Base-by-base conservation (phyloP, 148 eudicot genomes). In the Rhododendron ferrugineum region DNA sequence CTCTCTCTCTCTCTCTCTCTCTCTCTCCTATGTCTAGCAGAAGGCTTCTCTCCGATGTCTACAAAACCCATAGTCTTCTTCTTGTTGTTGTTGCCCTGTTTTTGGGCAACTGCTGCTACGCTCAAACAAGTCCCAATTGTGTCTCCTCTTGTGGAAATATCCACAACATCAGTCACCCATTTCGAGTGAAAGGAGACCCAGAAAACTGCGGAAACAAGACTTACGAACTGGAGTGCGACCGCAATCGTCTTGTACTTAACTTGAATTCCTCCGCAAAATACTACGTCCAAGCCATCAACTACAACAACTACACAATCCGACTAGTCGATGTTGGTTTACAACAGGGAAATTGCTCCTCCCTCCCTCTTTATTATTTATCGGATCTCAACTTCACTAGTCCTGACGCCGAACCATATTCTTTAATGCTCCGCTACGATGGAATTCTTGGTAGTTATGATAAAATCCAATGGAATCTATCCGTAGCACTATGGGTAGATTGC, bases 301-400 rank as follows among this genome's bases (percentile, higher is more conserved):
- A 84, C 82, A 18, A 58, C 1, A 54, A 72, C 11, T 64, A 5
- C 23, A 30, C 86, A 22, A 76, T 88, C 2, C 40, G 85, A 36
- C 3, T 88, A 20, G 50, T 84, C n/a, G 88, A 88, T 86, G 77
- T 86, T 26, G 82, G 42, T 40, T 10, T 86, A 34, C 34, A 40
- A 50, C 76, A 11, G 2, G 58, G 28, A 8, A 73, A 85, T 40
- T 81, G 72, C 50, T 85, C 83, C 49, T 85, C 83, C 28, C 81
- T 86, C 58, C 89, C 87, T 2, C 34, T 78, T 54, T n/a, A 85
- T 26, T n/a, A 0, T 3, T 28, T 68, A 28, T 68, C 74, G 5
- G 0, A 11, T 68, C 32, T 9, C 34, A 68, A 68, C 34, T 68
- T 68, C 28, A 26, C 11, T 62, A 0, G 0, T 22, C 7, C 3